Conservation (phyloP, 2,329 filamentous ascomycete genomes). For the Scedosporium dehoogii region DNA sequence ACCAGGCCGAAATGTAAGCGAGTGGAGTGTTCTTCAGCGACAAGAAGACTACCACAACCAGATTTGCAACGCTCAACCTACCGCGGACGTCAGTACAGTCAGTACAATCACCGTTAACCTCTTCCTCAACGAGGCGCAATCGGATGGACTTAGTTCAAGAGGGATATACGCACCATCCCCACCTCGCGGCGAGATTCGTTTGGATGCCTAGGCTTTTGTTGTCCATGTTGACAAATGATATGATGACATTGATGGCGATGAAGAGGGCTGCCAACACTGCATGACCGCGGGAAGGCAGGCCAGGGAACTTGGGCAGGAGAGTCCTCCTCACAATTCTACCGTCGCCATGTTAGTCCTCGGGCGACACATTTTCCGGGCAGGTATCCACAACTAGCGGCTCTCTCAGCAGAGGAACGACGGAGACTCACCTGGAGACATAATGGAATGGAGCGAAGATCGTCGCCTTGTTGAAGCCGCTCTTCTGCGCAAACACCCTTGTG, state of each 20-base stretch:
- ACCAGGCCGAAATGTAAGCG: conserved; percentile 40
- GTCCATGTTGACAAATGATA: conserved; percentile 24
- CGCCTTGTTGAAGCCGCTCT: conserved; percentile 47
- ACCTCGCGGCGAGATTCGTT: conserved; percentile 25
- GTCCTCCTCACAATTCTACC: conserved; percentile 18
- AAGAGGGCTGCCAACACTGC: conserved; percentile 19
- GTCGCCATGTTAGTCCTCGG: neutral
- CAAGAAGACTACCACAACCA: conserved; percentile 42
- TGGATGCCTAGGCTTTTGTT: conserved; percentile 18
- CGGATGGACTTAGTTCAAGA: neutral
- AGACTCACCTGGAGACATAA: conserved; percentile 1
- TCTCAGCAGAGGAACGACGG: neutral
- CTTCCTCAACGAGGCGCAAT: neutral
- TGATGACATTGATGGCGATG: conserved; percentile 22
- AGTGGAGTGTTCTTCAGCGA: conserved; percentile 50
- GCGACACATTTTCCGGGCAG: neutral
- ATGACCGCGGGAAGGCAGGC: conserved; percentile 22
- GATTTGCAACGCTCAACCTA: conserved; percentile 33
- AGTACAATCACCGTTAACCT: neutral
- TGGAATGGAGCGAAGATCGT: conserved; percentile 25
- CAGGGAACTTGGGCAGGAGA: conserved; percentile 16
- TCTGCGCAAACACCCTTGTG: conserved; percentile 21
- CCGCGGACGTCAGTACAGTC: neutral
- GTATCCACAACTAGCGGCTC: no score
- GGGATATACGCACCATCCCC: conserved; percentile 24